phyloP scores from a whole-genome alignment of 768 basidiomycete genomes.

The Amanita exitialis region DNA sequence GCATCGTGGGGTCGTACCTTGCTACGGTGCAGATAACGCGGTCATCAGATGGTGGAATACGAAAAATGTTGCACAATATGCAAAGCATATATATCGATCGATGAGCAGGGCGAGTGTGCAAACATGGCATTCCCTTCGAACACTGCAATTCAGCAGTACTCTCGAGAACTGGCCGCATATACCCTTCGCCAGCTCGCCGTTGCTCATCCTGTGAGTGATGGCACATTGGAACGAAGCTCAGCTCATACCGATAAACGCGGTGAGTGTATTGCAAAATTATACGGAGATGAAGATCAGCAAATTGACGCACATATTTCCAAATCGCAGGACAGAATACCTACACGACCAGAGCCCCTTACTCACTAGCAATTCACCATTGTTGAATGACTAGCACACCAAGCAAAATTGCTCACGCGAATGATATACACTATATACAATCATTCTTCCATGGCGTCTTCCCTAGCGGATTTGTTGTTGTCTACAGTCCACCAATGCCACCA shows the following conservation, averaged over 20 bases:
- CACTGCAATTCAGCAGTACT: slow-evolving; percentile 26
- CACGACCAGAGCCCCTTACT: not conserved
- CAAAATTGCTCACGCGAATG: not conserved
- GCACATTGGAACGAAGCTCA: not conserved
- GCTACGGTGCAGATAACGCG: slow-evolving; percentile 19
- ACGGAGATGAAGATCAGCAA: not conserved
- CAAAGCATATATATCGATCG: not conserved
- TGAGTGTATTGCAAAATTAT: not conserved
- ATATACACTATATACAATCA: not conserved
- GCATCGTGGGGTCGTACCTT: slow-evolving; percentile 27
- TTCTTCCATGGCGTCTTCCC: slow-evolving; percentile 7
- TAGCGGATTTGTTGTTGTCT: slow-evolving; percentile 6
- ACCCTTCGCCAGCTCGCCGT: slow-evolving; percentile 35
- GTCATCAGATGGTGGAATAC: not conserved
- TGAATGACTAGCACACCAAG: no score
- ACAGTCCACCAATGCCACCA: slow-evolving; percentile 55
- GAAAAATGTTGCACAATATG: not conserved
- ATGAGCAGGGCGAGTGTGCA: not conserved
- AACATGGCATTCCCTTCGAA: slow-evolving; percentile 11
- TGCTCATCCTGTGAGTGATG: slow-evolving; percentile 14
- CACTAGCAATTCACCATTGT: not conserved
- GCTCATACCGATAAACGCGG: not conserved
- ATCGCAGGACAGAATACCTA: not conserved
- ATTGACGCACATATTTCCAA: not conserved
- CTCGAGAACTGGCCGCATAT: slow-evolving; percentile 37